Evolutionary conservation across 345 rosid genomes (phyloP).

Genomic region (Linum trigynum): DNA sequence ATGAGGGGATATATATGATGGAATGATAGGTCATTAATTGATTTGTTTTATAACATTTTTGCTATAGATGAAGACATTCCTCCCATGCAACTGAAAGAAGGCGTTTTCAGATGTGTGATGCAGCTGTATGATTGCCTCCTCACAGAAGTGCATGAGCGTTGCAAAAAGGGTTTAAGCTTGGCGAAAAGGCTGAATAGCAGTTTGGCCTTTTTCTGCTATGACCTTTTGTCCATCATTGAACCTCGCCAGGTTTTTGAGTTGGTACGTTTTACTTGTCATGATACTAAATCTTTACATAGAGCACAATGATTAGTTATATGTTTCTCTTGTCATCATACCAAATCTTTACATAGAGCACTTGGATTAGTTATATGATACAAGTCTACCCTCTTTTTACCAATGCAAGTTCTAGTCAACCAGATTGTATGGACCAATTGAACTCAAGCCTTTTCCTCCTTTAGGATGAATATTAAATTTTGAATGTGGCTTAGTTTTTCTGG

Average conservation of each 20-base stretch:
- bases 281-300: neutral
- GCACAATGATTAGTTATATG: too few species aligned
- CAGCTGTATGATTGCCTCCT: conserved; percentile 94
- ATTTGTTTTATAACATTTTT: neutral
- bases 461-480: too few species aligned
- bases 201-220: conserved; percentile 97
- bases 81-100: conserved; percentile 92
- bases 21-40: too few species aligned
- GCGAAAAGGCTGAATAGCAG: conserved; percentile 95
- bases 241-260: conserved; percentile 96
- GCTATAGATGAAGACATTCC: conserved; percentile 91
- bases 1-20: too few species aligned
- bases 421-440: too few species aligned
- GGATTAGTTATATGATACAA: too few species aligned
- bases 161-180: conserved; percentile 92
- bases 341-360: too few species aligned
- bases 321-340: too few species aligned
- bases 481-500: too few species aligned
- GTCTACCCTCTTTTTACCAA: too few species aligned
- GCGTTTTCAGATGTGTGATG: conserved; percentile 81
- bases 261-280: conserved; percentile 33
- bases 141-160: conserved; percentile 97
- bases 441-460: too few species aligned
- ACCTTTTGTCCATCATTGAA: conserved; percentile 85
- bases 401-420: too few species aligned